These are phyloP conservation scores for Coniochaeta pulveracea DNA, from an alignment of 2,329 filamentous ascomycete species.

Conservation along the genomic window DNA sequence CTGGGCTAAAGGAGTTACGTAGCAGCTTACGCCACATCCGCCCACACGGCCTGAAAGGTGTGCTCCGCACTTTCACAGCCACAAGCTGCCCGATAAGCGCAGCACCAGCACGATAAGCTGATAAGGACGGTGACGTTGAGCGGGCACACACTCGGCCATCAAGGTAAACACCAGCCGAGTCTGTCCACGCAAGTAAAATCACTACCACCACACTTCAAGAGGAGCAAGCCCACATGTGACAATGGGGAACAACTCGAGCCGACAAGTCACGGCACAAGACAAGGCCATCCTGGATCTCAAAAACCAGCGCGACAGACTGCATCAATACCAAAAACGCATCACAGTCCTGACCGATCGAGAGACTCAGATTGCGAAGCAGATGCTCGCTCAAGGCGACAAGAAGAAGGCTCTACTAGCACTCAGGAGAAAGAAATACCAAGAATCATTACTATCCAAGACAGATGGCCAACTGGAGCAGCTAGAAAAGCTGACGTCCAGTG, in stretches of 20 bases:
- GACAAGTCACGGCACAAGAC: constrained; percentile 65
- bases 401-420: constrained; percentile 74
- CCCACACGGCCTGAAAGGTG: too few species aligned
- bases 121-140: constrained; percentile 2
- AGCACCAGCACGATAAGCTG: constrained; percentile 4
- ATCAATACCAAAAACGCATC: constrained; percentile 90
- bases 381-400: constrained; percentile 72
- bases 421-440: constrained; percentile 93
- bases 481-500: constrained; percentile 74
- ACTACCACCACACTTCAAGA: too few species aligned
- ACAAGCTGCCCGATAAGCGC: too few species aligned
- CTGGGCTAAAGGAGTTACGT: too few species aligned
- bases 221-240: constrained; percentile 6
- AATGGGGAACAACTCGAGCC: constrained; percentile 47
- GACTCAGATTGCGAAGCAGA: constrained; percentile 73
- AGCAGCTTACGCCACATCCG: constrained; percentile 3
- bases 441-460: constrained; percentile 77
- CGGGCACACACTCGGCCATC: too few species aligned
- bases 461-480: constrained; percentile 90
- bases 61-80: too few species aligned
- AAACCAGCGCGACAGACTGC: constrained; percentile 91
- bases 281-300: constrained; percentile 97
- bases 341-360: constrained; percentile 76
- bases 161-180: too few species aligned
- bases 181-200: too few species aligned